Evolutionary conservation across 2,329 filamentous ascomycete species (phyloP).

Genomic region (Exophiala alcalophila): DNA sequence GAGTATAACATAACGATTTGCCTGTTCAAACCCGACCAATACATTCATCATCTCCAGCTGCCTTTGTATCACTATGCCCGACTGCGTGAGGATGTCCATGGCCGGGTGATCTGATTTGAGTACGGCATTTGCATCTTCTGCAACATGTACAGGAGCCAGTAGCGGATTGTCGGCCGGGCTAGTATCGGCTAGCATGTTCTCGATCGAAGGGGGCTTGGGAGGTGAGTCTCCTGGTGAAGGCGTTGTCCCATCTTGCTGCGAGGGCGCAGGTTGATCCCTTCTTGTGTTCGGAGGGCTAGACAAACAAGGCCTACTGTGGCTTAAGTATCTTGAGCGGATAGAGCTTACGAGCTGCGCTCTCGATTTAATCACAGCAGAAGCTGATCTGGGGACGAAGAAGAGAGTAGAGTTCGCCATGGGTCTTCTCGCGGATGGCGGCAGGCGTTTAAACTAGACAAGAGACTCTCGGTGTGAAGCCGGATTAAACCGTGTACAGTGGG

Average conservation of each 20-base stretch:
- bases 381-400: constrained; percentile 3
- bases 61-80: constrained; percentile 59
- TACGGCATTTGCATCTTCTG: constrained; percentile 58
- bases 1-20: constrained; percentile 64
- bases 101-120: constrained; percentile 59
- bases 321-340: constrained; percentile 9
- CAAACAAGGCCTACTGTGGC: background rate
- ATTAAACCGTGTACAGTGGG: too few species aligned
- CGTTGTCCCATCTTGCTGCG: constrained; percentile 4
- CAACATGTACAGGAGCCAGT: constrained; percentile 59
- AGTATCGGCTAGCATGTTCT: constrained; percentile 39
- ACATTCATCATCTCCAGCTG: constrained; percentile 66
- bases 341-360: background rate
- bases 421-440: too few species aligned
- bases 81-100: constrained; percentile 57
- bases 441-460: too few species aligned
- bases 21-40: constrained; percentile 64
- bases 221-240: constrained; percentile 8
- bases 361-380: constrained; percentile 11
- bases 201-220: constrained; percentile 41
- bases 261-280: constrained; percentile 12
- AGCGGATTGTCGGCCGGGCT: constrained; percentile 51
- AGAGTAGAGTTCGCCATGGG: constrained; percentile 14
- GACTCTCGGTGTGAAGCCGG: too few species aligned
- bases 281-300: background rate